These are phyloP conservation scores for Pseudognaphalium luteoalbum DNA, from an alignment of 129 eudicot species.

Conservation along the genomic window DNA sequence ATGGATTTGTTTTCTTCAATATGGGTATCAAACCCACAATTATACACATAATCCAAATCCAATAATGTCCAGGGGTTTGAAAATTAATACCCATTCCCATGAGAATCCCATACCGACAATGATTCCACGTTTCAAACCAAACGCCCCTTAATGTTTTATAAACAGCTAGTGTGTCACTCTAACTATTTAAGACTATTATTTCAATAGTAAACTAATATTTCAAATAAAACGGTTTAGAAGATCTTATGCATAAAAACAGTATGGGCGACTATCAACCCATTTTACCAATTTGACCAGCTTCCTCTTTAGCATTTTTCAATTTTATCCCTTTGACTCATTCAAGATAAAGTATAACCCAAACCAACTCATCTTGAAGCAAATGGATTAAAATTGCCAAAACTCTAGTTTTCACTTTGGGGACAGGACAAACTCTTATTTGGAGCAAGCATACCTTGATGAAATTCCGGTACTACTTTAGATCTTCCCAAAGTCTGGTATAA, in stretches of 20 bases:
- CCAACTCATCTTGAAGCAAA: neutral
- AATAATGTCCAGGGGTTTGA: no score
- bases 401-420: constrained; percentile 4
- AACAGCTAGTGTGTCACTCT: neutral
- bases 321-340: neutral
- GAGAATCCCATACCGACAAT: neutral
- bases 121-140: neutral
- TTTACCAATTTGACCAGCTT: neutral
- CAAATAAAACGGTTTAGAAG: neutral
- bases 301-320: neutral
- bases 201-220: neutral
- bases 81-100: neutral
- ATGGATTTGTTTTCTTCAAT: neutral
- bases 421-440: neutral
- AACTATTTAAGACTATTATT: neutral
- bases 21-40: neutral
- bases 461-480: constrained; percentile 22
- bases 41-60: neutral
- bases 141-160: neutral
- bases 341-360: neutral
- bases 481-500: constrained; percentile 30
- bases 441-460: constrained; percentile 30
- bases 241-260: neutral
- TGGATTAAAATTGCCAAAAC: neutral
- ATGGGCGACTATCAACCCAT: neutral